Evolutionary conservation across 495 filamentous ascomycete species (phyloP).

Genomic region (Penicillium bialowiezense): DNA sequence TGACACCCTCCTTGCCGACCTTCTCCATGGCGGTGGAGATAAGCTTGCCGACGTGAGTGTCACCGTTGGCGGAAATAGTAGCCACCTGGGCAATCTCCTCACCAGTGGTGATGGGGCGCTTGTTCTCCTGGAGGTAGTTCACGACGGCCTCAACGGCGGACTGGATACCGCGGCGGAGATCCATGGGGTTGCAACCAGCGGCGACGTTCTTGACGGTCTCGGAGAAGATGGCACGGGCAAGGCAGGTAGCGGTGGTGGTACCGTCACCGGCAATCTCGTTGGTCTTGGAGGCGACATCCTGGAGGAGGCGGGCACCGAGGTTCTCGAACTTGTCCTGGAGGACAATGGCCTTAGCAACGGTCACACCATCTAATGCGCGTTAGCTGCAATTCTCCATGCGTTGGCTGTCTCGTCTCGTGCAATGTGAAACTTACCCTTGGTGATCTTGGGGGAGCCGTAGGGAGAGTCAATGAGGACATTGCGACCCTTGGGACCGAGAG

Average conservation of each 20-base stretch:
- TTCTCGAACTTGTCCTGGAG: constrained; percentile 99
- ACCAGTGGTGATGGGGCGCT: constrained; percentile 94
- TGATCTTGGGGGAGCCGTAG: constrained; percentile 98
- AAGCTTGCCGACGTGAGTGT: constrained; percentile 90
- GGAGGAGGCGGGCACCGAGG: constrained; percentile 91
- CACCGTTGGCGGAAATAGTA: constrained; percentile 96
- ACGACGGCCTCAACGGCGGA: constrained; percentile 93
- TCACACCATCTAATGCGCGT: constrained; percentile 69
- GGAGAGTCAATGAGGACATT: constrained; percentile 97
- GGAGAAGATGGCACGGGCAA: constrained; percentile 97
- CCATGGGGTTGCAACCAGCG: constrained; percentile 99
- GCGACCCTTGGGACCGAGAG: constrained; percentile 93
- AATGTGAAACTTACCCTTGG: constrained; percentile 69
- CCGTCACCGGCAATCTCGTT: constrained; percentile 98
- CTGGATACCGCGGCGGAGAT: constrained; percentile 93
- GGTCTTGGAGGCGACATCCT: constrained; percentile 98
- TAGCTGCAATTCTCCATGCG: not conserved
- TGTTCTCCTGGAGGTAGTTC: constrained; percentile 88
- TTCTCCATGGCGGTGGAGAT: constrained; percentile 99
- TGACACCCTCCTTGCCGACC: constrained; percentile 99
- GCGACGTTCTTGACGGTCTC: constrained; percentile 99
- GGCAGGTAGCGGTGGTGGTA: constrained; percentile 95
- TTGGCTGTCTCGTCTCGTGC: not conserved
- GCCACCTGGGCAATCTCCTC: constrained; percentile 98
- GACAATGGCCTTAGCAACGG: constrained; percentile 85